phyloP scores from a whole-genome alignment of 768 basidiomycete species.

The Kwoniella dejecticola region DNA sequence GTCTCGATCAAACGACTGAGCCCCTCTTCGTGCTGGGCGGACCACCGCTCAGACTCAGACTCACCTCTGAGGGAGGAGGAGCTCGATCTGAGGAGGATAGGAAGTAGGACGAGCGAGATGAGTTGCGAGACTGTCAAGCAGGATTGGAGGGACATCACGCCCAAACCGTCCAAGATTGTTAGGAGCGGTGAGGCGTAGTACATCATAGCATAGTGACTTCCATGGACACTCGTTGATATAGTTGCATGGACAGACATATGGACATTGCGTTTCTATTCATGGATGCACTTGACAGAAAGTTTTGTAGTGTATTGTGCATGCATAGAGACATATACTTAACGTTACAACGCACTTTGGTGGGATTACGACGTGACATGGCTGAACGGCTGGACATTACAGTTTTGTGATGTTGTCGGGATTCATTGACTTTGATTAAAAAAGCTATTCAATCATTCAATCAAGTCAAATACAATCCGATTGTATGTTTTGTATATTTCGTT shows the following conservation, averaged over 20 bases:
- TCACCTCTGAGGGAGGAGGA: not conserved
- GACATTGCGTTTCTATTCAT: not conserved
- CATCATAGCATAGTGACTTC: not conserved
- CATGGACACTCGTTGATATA: no score
- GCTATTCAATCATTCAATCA: no score
- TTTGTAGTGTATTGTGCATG: not conserved
- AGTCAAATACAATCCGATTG: no score
- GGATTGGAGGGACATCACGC: constrained; percentile 15
- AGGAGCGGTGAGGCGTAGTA: not conserved
- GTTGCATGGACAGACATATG: not conserved
- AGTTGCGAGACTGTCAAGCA: constrained; percentile 23
- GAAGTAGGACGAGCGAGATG: constrained; percentile 11
- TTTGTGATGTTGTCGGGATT: not conserved
- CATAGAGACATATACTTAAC: not conserved
- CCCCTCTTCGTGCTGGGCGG: not conserved
- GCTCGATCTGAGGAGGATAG: constrained; percentile 8
- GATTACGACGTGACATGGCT: no score
- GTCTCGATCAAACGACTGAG: not conserved
- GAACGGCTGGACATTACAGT: not conserved
- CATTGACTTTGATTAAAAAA: no score
- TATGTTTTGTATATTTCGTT: no score
- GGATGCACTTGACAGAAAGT: no score
- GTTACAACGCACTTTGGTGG: no score
- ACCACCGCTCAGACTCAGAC: not conserved
- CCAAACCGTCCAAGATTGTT: constrained; percentile 10